These are phyloP conservation scores for Drechslerella dactyloides DNA, from an alignment of 2,329 filamentous ascomycete genomes.

Conservation along the genomic window DNA sequence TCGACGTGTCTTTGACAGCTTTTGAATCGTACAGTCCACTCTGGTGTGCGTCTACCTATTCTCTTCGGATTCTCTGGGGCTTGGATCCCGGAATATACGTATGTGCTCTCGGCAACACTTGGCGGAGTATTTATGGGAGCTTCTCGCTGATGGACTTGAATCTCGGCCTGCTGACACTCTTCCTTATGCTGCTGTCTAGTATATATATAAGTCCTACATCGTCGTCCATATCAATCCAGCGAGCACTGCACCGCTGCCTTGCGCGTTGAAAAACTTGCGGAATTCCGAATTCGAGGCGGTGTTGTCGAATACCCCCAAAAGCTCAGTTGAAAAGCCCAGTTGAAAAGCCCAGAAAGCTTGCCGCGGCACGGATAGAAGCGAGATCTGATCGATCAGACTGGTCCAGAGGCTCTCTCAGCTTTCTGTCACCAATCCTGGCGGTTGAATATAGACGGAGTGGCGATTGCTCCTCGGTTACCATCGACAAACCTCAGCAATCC, in stretches of 20 bases:
- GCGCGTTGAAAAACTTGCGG: background rate
- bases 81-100: no score
- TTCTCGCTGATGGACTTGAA: no score
- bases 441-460: background rate
- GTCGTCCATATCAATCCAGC: no score
- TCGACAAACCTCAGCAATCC: constrained; percentile 3
- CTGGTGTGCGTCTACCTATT: background rate
- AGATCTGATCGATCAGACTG: background rate
- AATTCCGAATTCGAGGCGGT: no score
- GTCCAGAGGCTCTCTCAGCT: background rate
- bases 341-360: no score
- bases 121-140: no score
- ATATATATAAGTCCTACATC: background rate
- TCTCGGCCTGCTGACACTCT: no score
- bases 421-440: background rate
- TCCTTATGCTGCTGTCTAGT: background rate
- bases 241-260: background rate
- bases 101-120: no score
- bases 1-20: constrained; percentile 51
- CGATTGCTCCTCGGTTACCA: constrained; percentile 6
- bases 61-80: no score
- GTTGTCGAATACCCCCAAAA: no score
- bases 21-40: constrained; percentile 30
- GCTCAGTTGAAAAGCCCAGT: no score
- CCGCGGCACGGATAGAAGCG: background rate